Conservation (phyloP, 768 basidiomycete genomes). For the Boletus rubroflammeus region DNA sequence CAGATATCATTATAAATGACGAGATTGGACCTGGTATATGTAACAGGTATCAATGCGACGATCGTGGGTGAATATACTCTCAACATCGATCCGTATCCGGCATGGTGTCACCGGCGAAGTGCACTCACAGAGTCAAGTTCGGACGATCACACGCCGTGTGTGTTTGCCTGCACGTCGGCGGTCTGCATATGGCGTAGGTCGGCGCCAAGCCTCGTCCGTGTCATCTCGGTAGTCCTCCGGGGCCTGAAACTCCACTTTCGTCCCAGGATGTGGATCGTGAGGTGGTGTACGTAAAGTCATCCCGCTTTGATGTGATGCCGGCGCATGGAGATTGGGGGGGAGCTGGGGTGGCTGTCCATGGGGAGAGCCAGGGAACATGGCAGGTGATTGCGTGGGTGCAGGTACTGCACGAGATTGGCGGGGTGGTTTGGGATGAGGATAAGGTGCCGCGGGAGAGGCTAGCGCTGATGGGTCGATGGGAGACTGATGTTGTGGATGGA, state of each 20-base stretch:
- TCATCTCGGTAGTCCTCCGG: constrained; percentile 54
- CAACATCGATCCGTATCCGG: neutral
- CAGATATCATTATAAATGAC: constrained; percentile 20
- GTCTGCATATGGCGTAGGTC: constrained; percentile 70
- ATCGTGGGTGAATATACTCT: constrained; percentile 4
- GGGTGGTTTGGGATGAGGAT: constrained; percentile 32
- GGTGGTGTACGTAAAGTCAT: constrained; percentile 44
- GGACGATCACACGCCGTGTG: constrained; percentile 67
- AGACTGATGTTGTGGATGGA: constrained; percentile 29
- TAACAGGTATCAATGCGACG: constrained; percentile 21
- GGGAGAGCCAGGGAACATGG: constrained; percentile 29
- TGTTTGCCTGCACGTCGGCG: constrained; percentile 78
- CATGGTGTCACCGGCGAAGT: neutral
- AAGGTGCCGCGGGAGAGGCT: constrained; percentile 32
- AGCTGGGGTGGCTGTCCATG: constrained; percentile 33
- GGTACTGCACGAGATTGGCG: constrained; percentile 26
- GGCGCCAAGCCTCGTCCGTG: constrained; percentile 66
- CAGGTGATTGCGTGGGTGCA: constrained; percentile 25
- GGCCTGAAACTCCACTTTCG: constrained; percentile 30
- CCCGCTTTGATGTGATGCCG: constrained; percentile 23
- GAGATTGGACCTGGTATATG: constrained; percentile 19
- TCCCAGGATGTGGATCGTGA: constrained; percentile 38
- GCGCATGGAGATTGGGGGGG: constrained; percentile 32
- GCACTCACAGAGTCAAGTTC: constrained; percentile 24
- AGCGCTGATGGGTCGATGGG: constrained; percentile 23